phyloP scores from a whole-genome alignment of 2,329 filamentous ascomycete species.

The Xylaria sp. region DNA sequence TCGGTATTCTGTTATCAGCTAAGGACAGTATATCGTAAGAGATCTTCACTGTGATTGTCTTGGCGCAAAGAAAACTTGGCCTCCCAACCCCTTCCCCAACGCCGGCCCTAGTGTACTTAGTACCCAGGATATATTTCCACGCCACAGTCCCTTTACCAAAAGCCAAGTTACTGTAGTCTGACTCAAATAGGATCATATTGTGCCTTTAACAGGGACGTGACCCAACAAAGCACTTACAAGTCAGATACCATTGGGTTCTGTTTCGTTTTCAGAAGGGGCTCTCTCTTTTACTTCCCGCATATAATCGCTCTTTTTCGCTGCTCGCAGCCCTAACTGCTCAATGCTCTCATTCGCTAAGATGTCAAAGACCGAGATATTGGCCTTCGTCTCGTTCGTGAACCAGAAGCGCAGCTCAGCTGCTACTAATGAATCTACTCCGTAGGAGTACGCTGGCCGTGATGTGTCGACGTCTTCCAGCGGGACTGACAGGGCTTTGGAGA shows the following conservation, averaged over 20 bases:
- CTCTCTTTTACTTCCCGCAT: background rate
- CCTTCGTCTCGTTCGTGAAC: background rate
- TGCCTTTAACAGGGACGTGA: too few relatives aligned
- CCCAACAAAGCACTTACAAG: too few relatives aligned
- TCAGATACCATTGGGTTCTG: background rate
- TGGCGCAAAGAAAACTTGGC: too few relatives aligned
- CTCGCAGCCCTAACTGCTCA: background rate
- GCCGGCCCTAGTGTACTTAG: too few relatives aligned
- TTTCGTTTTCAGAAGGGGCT: background rate
- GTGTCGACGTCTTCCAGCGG: background rate
- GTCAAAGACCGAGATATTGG: background rate
- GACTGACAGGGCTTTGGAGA: background rate
- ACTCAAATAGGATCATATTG: too few relatives aligned
- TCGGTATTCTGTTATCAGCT: too few relatives aligned
- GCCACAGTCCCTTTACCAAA: too few relatives aligned
- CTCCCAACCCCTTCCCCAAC: too few relatives aligned
- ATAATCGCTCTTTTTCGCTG: background rate
- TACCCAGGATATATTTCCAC: too few relatives aligned
- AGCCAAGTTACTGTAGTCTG: too few relatives aligned
- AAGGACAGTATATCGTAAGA: too few relatives aligned
- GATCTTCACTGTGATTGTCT: too few relatives aligned
- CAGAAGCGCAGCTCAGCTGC: background rate
- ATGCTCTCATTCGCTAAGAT: background rate
- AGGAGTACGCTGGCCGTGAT: background rate
- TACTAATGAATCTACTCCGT: background rate